Percentiles rank a stretch among this genome's conserved stretches.
These are phyloP conservation scores for Lepidium africanum DNA, from an alignment of 345 rosid species.

Conservation along the genomic window DNA sequence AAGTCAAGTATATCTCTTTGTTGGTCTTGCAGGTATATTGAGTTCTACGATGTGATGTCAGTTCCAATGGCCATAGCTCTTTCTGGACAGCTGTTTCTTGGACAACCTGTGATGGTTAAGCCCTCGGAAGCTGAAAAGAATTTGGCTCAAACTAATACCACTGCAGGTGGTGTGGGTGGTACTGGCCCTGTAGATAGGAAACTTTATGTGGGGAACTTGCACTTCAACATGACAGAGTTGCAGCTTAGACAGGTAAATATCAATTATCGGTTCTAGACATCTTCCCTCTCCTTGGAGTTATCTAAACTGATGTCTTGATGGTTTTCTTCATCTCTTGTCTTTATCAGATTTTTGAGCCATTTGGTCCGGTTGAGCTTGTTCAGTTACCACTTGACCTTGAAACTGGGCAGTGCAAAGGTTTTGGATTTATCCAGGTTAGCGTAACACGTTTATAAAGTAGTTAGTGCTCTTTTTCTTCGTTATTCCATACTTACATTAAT, in stretches of 20 bases:
- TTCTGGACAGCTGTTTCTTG: slow-evolving; percentile 78
- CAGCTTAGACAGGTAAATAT: slow-evolving; percentile 78
- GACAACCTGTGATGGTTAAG: slow-evolving; percentile 97
- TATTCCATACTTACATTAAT: not conserved
- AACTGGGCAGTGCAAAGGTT: slow-evolving; percentile 95
- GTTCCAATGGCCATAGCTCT: slow-evolving; percentile 96
- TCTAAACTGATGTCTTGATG: not conserved
- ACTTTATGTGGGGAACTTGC: slow-evolving; percentile 87
- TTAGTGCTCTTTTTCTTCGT: not conserved
- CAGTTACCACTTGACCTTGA: slow-evolving; percentile 90
- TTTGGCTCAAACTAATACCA: slow-evolving; percentile 65
- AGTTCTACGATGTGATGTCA: slow-evolving; percentile 88
- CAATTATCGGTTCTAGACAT: not conserved
- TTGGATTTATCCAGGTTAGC: slow-evolving; percentile 91
- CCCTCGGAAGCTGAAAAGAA: slow-evolving; percentile 99
- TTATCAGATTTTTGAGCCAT: slow-evolving; percentile 79
- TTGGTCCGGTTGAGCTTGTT: slow-evolving; percentile 92
- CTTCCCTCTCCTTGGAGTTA: not conserved
- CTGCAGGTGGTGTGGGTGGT: slow-evolving; percentile 39
- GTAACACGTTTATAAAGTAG: slow-evolving; percentile 3
- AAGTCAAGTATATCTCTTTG: slow-evolving; percentile 30
- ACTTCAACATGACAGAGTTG: slow-evolving; percentile 84
- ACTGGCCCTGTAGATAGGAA: slow-evolving; percentile 82
- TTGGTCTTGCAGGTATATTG: slow-evolving; percentile 73
- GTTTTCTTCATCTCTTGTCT: not conserved